Conservation (phyloP, 805 yeast species). For the Candida sithepensis region DNA sequence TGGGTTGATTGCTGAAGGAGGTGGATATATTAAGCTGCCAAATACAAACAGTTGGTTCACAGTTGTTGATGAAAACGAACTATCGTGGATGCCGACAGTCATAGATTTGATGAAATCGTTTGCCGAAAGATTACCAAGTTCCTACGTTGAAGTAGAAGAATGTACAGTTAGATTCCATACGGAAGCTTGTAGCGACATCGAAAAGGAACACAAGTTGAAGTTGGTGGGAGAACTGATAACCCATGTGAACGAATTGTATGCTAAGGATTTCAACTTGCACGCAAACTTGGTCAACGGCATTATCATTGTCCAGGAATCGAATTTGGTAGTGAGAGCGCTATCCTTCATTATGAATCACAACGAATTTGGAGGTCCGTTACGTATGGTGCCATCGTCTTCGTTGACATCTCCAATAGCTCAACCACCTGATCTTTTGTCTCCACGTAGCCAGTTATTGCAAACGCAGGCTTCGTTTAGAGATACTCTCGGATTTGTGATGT, state of each 20-base stretch:
- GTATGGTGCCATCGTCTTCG: slow-evolving; percentile 20
- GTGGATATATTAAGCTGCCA: slow-evolving; percentile 67
- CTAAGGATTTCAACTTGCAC: slow-evolving; percentile 57
- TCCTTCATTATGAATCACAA: slow-evolving; percentile 43
- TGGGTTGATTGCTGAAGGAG: slow-evolving; percentile 89
- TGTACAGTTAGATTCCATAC: slow-evolving; percentile 76
- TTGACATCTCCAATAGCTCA: slow-evolving; percentile 15
- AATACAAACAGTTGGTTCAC: slow-evolving; percentile 57
- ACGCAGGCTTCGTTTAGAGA: slow-evolving; percentile 4
- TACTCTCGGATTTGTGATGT: slow-evolving; percentile 42
- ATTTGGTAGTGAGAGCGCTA: slow-evolving; percentile 54
- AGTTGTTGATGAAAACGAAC: slow-evolving; percentile 50
- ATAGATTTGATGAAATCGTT: slow-evolving; percentile 52
- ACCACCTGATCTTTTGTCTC: slow-evolving; percentile 7
- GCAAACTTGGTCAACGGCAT: slow-evolving; percentile 70
- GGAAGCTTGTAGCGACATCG: slow-evolving; percentile 58
- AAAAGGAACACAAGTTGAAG: slow-evolving; percentile 58
- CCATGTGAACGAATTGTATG: slow-evolving; percentile 74
- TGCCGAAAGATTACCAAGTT: slow-evolving; percentile 77
- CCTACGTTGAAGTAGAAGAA: slow-evolving; percentile 68
- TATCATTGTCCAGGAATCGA: slow-evolving; percentile 67
- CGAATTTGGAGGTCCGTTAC: slow-evolving; percentile 14
- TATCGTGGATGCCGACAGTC: slow-evolving; percentile 60
- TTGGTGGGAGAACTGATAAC: slow-evolving; percentile 82
- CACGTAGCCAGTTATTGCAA: background rate